Conservation (phyloP, 148 eudicot species). For the Dianthus caryophyllus region DNA sequence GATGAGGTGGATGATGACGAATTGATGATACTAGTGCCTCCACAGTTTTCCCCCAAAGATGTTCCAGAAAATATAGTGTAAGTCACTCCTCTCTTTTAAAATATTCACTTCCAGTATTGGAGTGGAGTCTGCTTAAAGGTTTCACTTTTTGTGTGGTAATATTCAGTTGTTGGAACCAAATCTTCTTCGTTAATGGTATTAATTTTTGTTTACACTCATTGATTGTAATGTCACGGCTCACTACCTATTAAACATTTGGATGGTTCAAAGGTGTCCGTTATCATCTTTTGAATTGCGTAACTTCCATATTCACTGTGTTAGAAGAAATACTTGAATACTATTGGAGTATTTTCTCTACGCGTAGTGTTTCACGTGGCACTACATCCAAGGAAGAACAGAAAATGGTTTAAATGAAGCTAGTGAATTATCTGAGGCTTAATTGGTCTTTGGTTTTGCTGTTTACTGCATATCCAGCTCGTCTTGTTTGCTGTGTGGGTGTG, state of each 20-base stretch:
- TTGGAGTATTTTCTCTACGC: background rate
- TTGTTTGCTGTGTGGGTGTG: background rate
- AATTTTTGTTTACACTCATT: too few relatives aligned
- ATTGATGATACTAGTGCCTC: slow-evolving; percentile 74
- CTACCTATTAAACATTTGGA: too few relatives aligned
- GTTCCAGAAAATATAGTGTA: slow-evolving; percentile 76
- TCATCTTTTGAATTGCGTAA: too few relatives aligned
- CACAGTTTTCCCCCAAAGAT: slow-evolving; percentile 73
- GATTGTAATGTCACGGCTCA: too few relatives aligned
- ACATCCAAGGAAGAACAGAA: background rate
- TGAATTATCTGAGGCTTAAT: background rate
- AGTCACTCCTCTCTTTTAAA: slow-evolving; percentile 27
- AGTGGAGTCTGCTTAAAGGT: background rate
- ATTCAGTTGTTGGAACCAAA: background rate
- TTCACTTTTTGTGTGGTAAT: background rate
- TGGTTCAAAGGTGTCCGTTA: too few relatives aligned
- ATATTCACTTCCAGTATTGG: background rate
- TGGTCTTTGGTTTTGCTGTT: background rate
- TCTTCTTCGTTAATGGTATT: too few relatives aligned
- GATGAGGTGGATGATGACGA: slow-evolving; percentile 61
- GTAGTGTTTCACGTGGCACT: background rate
- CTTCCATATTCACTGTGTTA: too few relatives aligned
- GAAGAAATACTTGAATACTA: background rate
- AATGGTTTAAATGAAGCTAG: background rate
- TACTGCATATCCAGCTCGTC: background rate